phyloP scores from a whole-genome alignment of 2,329 filamentous ascomycete genomes.

The Aureobasidium zeae region DNA sequence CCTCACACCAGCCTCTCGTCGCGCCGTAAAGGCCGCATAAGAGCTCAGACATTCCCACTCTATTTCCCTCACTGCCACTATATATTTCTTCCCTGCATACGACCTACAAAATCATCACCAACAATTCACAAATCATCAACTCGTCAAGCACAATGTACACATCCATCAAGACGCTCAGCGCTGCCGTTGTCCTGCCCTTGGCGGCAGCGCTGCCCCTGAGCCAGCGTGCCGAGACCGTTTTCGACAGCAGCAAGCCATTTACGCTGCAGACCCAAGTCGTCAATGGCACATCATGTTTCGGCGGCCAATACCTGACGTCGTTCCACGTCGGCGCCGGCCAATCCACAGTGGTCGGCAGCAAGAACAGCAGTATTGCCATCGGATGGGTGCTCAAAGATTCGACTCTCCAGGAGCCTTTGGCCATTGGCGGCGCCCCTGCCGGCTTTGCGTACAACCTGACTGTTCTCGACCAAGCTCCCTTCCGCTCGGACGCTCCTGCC shows the following conservation, averaged over 20 bases:
- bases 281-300: not conserved
- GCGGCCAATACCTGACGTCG: not conserved
- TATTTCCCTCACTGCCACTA: too few relatives aligned
- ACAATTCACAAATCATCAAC: not conserved
- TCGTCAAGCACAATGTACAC: slow-evolving; percentile 7
- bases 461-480: not conserved
- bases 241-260: slow-evolving; percentile 14
- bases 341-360: not conserved
- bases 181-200: slow-evolving; percentile 7
- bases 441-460: slow-evolving; percentile 8
- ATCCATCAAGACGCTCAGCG: slow-evolving; percentile 7
- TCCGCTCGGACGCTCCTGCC: slow-evolving; percentile 3
- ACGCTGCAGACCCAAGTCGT: slow-evolving; percentile 8
- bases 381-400: slow-evolving; percentile 6
- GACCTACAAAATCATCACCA: not conserved
- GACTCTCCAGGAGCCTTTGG: slow-evolving; percentile 4
- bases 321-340: slow-evolving; percentile 11
- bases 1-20: too few relatives aligned
- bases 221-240: not conserved
- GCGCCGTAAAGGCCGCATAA: too few relatives aligned
- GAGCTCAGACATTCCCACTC: not conserved
- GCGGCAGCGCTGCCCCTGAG: slow-evolving; percentile 4
- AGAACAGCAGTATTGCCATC: not conserved
- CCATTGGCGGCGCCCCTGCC: not conserved
- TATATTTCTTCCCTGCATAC: too few relatives aligned